Evolutionary conservation across 2,329 filamentous ascomycete genomes (phyloP).

Genomic region (Mariannaea sp.): DNA sequence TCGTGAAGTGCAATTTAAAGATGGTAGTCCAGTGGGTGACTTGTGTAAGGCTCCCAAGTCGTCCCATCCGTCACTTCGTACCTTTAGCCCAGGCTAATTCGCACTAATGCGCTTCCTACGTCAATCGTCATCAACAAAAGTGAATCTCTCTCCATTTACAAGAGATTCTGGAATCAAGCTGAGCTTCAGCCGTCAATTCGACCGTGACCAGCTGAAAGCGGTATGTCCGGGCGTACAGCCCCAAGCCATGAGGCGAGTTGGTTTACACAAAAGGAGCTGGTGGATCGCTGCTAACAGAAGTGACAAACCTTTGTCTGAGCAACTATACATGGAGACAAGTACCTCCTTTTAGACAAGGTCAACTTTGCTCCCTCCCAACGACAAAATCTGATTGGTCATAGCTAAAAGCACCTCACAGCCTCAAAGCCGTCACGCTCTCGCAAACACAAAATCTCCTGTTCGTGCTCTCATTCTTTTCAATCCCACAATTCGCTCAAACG

Average conservation of each 20-base stretch:
- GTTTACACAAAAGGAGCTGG: conserved; percentile 5
- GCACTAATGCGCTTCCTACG: no score
- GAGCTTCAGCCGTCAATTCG: neutral
- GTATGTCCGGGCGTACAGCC: neutral
- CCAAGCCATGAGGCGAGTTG: neutral
- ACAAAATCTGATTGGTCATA: conserved; percentile 27
- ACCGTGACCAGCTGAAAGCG: neutral
- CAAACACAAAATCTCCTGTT: neutral
- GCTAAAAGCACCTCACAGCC: conserved; percentile 22
- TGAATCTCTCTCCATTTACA: neutral
- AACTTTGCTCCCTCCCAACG: conserved; percentile 5
- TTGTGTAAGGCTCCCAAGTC: no score
- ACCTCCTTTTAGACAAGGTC: conserved; percentile 19
- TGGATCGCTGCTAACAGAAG: conserved; percentile 7
- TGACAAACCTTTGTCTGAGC: conserved; percentile 7
- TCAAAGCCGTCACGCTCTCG: conserved; percentile 6
- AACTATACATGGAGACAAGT: conserved; percentile 10
- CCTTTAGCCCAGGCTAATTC: no score
- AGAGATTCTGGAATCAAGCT: neutral
- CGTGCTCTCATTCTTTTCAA: neutral
- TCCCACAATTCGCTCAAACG: neutral
- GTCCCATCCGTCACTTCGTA: no score
- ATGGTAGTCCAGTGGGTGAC: neutral
- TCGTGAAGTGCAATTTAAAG: neutral
- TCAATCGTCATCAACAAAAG: neutral